These are phyloP conservation scores for Volvox africanus DNA, from an alignment of 139 green algal species.

Conservation along the genomic window DNA sequence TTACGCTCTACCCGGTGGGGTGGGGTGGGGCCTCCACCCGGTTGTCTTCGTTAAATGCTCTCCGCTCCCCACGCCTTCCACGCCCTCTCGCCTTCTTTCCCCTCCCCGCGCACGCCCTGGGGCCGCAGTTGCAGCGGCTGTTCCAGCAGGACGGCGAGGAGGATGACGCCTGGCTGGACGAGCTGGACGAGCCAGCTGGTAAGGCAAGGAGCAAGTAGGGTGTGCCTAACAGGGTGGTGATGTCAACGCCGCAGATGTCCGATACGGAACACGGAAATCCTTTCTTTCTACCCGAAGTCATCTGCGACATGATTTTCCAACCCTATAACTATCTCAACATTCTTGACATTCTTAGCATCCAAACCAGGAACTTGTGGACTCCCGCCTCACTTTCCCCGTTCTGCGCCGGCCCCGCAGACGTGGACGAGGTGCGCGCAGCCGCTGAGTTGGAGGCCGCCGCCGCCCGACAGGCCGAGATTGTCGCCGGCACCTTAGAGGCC, in stretches of 20 bases:
- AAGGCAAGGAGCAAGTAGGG: no score
- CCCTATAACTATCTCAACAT: no score
- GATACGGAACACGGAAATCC: no score
- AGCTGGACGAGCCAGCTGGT: conserved; percentile 18
- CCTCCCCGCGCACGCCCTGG: not conserved
- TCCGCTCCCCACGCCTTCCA: not conserved
- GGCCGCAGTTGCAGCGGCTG: not conserved
- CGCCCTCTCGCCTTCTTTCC: not conserved
- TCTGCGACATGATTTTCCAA: no score
- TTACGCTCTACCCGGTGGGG: no score
- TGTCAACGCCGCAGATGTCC: no score
- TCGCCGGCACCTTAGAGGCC: not conserved
- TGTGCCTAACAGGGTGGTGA: no score
- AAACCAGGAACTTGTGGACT: no score
- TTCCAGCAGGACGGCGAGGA: conserved; percentile 33
- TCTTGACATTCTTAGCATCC: no score
- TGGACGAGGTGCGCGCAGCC: not conserved
- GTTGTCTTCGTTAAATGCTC: not conserved
- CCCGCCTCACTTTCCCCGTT: no score
- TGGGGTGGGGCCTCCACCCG: no score
- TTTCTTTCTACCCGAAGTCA: no score
- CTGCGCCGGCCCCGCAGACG: not conserved
- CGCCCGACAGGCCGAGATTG: not conserved
- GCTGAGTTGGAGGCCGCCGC: not conserved
- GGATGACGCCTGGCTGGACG: conserved; percentile 34